Evolutionary conservation across 192 early-diverging fungal genomes (phyloP), one percentile per base, ranked within the genome.

Genomic region (Dimargaris cristalligena): DNA sequence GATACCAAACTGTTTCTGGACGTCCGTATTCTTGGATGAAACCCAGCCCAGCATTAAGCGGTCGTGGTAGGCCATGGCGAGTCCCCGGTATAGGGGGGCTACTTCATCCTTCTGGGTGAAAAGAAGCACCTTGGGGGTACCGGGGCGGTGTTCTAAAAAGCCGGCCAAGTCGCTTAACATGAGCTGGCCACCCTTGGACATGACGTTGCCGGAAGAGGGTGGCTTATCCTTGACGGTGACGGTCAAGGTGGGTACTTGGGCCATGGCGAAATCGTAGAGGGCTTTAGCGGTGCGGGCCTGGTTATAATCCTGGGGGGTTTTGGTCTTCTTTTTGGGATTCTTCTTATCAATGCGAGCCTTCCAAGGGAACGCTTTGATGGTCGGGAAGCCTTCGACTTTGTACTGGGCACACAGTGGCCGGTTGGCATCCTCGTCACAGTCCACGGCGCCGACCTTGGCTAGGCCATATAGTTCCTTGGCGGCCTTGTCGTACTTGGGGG

Each of bases 381-480:
- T 91, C 14, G 90, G 90, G 67, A 90, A 92, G 25, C 88, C 90
- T 77, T 92, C 70, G 34, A 98, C 79, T 34, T 76, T 77, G 64
- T 83, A 92, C 33, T 82, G 74, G 4, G 73, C 74, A 64, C 94
- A 98, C 4, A 93, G 63, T 1, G 69, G 74, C 48, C 76, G 77
- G 73, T 95, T 90, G 32, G 54, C 60, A 47, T 90, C 80, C 32
- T 83, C 79, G 67, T 98, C 91, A 69, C 94, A 98, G 67, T 98
- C 78, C 25, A 98, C 72, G 9, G 90, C 88, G n/a, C 77, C 89
- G 57, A 95, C 76, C 67, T 85, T 87, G 14, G 80, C 92, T 8
- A 93, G 68, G 22, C 91, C 91, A 34, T 82, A 79, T 28, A 93
- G 63, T 63, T 90, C 91, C 28, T 71, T 69, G 13, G 91, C 94